Conservation (phyloP, 345 rosid genomes). For the Gossypium mustelinum region DNA sequence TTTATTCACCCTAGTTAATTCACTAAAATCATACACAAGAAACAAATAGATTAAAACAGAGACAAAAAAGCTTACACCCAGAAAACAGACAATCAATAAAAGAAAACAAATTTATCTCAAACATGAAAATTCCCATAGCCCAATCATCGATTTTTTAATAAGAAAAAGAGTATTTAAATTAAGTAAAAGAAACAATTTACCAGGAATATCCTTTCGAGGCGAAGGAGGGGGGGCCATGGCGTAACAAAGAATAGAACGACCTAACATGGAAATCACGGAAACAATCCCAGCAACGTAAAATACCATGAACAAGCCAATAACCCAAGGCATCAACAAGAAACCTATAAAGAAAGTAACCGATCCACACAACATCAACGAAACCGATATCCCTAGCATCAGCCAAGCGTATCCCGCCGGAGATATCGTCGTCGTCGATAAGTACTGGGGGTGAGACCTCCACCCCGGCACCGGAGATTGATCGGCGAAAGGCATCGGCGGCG, state of each 20-base stretch:
- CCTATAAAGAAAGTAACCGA: constrained; percentile 93
- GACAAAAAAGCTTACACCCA: neutral
- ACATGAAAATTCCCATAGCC: neutral
- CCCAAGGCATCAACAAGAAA: constrained; percentile 92
- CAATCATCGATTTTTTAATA: neutral
- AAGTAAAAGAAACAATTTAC: constrained; percentile 25
- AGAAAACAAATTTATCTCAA: neutral
- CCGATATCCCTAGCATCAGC: constrained; percentile 68
- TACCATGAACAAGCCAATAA: constrained; percentile 63
- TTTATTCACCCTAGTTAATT: neutral
- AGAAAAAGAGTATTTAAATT: neutral
- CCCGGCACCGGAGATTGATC: constrained; percentile 28
- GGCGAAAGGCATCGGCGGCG: constrained; percentile 44
- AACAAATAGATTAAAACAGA: neutral
- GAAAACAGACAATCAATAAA: neutral
- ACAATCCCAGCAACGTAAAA: constrained; percentile 78
- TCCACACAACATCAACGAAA: constrained; percentile 87
- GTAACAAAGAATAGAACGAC: constrained; percentile 57
- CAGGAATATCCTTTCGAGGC: constrained; percentile 49
- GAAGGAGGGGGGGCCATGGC: constrained; percentile 49
- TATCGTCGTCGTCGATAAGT: constrained; percentile 41
- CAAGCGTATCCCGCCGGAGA: constrained; percentile 85
- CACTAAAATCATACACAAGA: neutral
- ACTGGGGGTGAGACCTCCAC: constrained; percentile 12
- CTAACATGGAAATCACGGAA: constrained; percentile 60